Evolutionary conservation across 2,329 filamentous ascomycete genomes (phyloP), one percentile per base, ranked within the genome.

Genomic region (Tolypocladium album): DNA sequence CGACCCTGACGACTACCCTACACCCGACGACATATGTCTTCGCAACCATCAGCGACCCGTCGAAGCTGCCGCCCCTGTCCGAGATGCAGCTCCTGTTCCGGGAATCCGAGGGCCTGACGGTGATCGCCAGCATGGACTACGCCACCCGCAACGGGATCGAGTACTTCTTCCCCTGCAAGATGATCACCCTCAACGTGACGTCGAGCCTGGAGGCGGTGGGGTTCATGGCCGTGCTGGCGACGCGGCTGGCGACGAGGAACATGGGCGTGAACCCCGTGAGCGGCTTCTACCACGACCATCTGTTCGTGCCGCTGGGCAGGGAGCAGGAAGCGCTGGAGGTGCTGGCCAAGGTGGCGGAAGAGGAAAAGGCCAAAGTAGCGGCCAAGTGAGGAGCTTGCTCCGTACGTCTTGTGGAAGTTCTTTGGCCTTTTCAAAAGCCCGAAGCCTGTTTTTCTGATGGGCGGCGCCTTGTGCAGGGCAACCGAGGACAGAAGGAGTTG

Each of bases 121-220:
- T 80, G 0, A 76, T 83, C 53, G 67, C 73, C 0, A 73, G 72
- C 0, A 69, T 68, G 40, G 64, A 70, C 0, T 69, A 72, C 3
- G 79, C 78, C 1, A 62, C 68, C 7, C 62, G 65, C 0, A 67
- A 76, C 22, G 64, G 64, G 0, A 66, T 79, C n/a, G 67, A 75
- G 6, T 73, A 74, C 53, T 70, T 68, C 3, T 82, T 81, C 59
- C 75, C 74, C 0, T 80, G 77, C 65, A 72, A 71, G 42, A 81
- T 79, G 75, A 78, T 84, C 56, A 82, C 78, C 0, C 69, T 82
- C 50, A 72, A 79, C 31, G 78, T 83, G 3, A 79, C 81, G 39
- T 82, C 79, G 3, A 81, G 79, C 63, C 70, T 84, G 22, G 80
- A 82, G 58, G 82, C 81, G 0, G 78, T 83, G 1, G 81, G 81